A percentile compares a stretch with the other conserved stretches of the same genome.
Evolutionary conservation across 2,329 filamentous ascomycete genomes (phyloP).

Genomic region (Pseudocercospora cruenta): DNA sequence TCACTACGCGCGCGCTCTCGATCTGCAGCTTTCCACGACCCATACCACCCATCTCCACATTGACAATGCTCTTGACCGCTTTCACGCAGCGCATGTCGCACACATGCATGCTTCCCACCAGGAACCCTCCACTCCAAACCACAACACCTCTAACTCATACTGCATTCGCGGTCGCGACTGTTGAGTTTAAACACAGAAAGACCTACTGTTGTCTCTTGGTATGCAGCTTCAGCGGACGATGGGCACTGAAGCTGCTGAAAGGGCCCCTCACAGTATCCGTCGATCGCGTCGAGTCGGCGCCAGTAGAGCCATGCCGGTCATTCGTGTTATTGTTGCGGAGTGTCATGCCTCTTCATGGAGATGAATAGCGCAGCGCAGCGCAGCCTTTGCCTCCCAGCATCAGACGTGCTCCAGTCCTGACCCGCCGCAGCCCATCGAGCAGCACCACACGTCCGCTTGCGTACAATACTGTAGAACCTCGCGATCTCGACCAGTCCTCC

Average conservation of each 20-base stretch:
- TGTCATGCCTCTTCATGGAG: slow-evolving; percentile 18
- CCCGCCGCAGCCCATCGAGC: neutral
- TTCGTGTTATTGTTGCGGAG: slow-evolving; percentile 36
- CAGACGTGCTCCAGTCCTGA: neutral
- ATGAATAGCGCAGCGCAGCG: neutral
- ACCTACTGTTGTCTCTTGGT: slow-evolving; percentile 46
- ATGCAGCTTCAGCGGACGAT: slow-evolving; percentile 35
- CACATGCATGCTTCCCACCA: slow-evolving; percentile 26
- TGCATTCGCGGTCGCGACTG: neutral
- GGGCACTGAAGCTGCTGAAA: slow-evolving; percentile 25
- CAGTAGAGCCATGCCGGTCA: slow-evolving; percentile 66
- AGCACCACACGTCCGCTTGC: neutral
- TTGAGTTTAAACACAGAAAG: neutral
- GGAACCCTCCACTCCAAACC: neutral
- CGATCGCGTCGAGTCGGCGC: slow-evolving; percentile 68
- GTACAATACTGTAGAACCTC: neutral
- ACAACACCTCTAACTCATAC: neutral
- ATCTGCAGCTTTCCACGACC: slow-evolving; percentile 14
- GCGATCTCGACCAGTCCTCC: neutral
- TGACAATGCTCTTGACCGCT: too few relatives aligned
- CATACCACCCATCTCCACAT: neutral
- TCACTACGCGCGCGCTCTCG: slow-evolving; percentile 7
- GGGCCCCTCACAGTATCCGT: slow-evolving; percentile 66
- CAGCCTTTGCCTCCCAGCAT: neutral
- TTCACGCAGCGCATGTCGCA: slow-evolving; percentile 7